These are phyloP conservation scores for Cutaneotrichosporon mucoides DNA, from an alignment of 1,284 basidiomycete genomes.

Conservation along the genomic window DNA sequence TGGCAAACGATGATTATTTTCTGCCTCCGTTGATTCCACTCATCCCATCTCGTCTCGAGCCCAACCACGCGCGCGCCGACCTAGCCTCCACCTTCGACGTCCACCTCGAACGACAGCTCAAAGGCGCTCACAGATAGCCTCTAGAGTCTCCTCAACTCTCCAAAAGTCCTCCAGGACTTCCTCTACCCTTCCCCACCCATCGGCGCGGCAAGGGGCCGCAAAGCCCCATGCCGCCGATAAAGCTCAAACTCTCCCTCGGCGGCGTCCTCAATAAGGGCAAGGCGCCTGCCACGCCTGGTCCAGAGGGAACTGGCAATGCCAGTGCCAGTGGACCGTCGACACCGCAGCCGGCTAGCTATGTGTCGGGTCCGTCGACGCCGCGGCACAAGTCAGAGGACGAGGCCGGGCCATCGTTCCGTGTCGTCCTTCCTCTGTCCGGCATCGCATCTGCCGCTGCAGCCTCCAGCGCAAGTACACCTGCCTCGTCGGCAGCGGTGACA, in stretches of 20 bases:
- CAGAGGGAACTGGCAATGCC: not conserved
- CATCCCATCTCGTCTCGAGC: not conserved
- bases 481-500: slow-evolving; percentile 13
- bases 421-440: not conserved
- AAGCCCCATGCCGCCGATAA: slow-evolving; percentile 31
- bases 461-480: not conserved
- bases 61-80: not conserved
- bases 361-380: not conserved
- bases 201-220: not conserved
- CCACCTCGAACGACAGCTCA: slow-evolving; percentile 16
- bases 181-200: not conserved
- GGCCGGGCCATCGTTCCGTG: not conserved
- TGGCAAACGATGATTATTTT: not conserved
- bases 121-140: not conserved
- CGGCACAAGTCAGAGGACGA: not conserved
- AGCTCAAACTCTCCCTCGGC: slow-evolving; percentile 35
- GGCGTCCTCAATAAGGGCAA: not conserved
- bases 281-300: not conserved
- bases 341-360: not conserved
- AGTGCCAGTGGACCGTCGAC: not conserved
- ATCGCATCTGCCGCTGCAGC: not conserved
- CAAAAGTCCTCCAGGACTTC: not conserved
- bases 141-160: not conserved
- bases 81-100: slow-evolving; percentile 48
- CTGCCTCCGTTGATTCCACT: not conserved